A percentile compares a stretch with the other conserved stretches of the same genome.
phyloP scores from a whole-genome alignment of 2,329 filamentous ascomycete genomes.

The Talaromyces funiculosus region DNA sequence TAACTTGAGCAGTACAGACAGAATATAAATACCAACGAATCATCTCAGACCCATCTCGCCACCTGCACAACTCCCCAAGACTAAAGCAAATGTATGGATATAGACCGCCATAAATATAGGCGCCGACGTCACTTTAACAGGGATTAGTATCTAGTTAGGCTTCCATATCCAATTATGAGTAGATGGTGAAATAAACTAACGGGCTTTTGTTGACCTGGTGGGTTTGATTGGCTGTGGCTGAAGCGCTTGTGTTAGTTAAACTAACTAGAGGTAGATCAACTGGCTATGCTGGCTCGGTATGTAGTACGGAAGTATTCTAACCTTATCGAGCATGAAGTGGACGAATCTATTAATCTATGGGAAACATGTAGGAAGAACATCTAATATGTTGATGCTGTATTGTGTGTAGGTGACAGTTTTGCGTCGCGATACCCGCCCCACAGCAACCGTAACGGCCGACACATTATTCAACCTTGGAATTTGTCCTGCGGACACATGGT shows the following conservation, averaged over 20 bases:
- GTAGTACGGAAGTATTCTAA: no score
- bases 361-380: no score
- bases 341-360: no score
- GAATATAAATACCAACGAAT: neutral
- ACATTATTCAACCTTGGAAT: no score
- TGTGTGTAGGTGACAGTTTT: no score
- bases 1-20: no score
- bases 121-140: slow-evolving; percentile 9
- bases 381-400: no score
- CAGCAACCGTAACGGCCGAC: no score
- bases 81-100: neutral
- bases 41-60: neutral
- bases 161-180: neutral
- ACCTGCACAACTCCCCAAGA: neutral
- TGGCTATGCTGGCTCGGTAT: slow-evolving; percentile 1
- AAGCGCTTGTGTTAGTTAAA: neutral
- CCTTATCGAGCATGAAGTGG: no score
- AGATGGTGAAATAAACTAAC: neutral
- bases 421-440: no score
- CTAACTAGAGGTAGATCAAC: neutral
- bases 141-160: neutral
- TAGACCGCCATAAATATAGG: neutral
- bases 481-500: no score
- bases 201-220: neutral
- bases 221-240: neutral